Percentiles rank a stretch among this genome's conserved stretches.
Conservation (phyloP, 768 basidiomycete species). For the Kwoniella newhampshirensis region DNA sequence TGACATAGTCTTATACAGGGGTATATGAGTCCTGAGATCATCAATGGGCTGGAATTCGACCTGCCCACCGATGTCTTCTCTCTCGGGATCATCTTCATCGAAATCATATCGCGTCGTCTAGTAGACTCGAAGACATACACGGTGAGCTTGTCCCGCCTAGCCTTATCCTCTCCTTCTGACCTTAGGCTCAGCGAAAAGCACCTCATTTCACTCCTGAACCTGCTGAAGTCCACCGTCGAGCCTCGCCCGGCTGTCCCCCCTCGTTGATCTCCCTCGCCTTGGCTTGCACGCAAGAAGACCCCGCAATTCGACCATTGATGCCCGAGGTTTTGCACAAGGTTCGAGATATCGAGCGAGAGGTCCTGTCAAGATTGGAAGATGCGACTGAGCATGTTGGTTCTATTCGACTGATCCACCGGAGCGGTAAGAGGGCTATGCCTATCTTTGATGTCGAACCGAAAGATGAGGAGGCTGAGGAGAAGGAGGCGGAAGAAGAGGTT, state of each 20-base stretch:
- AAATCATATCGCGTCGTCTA: slow-evolving; percentile 79
- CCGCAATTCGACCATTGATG: slow-evolving; percentile 70
- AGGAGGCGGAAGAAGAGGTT: slow-evolving; percentile 43
- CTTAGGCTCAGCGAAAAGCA: slow-evolving; percentile 61
- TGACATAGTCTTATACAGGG: slow-evolving; percentile 58
- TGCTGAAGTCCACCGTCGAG: slow-evolving; percentile 68
- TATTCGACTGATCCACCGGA: slow-evolving; percentile 71
- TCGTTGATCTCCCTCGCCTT: slow-evolving; percentile 74
- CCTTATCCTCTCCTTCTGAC: neutral
- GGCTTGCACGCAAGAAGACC: slow-evolving; percentile 70
- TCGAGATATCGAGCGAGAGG: slow-evolving; percentile 76
- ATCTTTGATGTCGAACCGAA: slow-evolving; percentile 19
- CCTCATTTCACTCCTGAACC: slow-evolving; percentile 76
- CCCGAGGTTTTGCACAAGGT: slow-evolving; percentile 76
- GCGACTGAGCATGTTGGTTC: slow-evolving; percentile 77
- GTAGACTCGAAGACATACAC: slow-evolving; percentile 69
- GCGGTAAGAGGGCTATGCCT: slow-evolving; percentile 58
- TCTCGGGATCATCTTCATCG: slow-evolving; percentile 71
- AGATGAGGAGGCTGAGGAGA: slow-evolving; percentile 36
- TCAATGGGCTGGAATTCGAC: slow-evolving; percentile 86
- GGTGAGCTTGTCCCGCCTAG: slow-evolving; percentile 26
- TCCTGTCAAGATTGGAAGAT: slow-evolving; percentile 67
- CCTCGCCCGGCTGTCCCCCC: slow-evolving; percentile 73
- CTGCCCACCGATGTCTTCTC: slow-evolving; percentile 93
- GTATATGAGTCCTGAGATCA: slow-evolving; percentile 96